These are phyloP conservation scores for Fusarium napiforme DNA, from an alignment of 2,329 filamentous ascomycete genomes.

Conservation along the genomic window DNA sequence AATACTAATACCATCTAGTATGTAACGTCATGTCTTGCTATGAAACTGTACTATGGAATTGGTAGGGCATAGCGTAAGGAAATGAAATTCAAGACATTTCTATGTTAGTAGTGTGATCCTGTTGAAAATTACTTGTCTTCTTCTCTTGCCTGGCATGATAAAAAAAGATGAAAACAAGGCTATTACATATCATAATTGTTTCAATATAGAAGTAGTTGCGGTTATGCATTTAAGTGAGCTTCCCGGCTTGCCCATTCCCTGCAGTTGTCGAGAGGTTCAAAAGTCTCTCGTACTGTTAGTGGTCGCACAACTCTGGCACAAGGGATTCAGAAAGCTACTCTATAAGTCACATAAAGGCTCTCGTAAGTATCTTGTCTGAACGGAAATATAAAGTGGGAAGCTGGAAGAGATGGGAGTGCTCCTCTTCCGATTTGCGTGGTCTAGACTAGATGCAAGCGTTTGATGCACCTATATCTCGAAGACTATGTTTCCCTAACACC, in stretches of 20 bases:
- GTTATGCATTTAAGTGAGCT: not conserved
- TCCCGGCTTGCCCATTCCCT: not conserved
- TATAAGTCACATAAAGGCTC: not conserved
- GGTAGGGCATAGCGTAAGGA: not conserved
- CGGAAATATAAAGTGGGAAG: not conserved
- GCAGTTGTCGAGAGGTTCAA: not conserved
- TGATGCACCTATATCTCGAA: not conserved
- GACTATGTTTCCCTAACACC: not conserved
- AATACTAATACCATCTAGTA: not conserved
- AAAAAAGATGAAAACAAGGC: not conserved
- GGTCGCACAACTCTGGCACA: not conserved
- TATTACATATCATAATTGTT: accelerated
- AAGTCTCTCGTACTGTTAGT: not conserved
- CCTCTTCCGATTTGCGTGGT: not conserved
- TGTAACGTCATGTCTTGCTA: not conserved
- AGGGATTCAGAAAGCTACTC: not conserved
- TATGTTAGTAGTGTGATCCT: not conserved
- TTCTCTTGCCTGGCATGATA: not conserved
- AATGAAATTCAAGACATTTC: not conserved
- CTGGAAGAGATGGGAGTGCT: not conserved
- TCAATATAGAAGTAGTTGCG: no score
- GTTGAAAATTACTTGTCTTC: not conserved
- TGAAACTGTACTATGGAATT: no score
- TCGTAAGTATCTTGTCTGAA: accelerated
- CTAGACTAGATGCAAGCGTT: not conserved